Base-by-base conservation (phyloP, 2,329 filamentous ascomycete species). In the Zymoseptoria tritici region DNA sequence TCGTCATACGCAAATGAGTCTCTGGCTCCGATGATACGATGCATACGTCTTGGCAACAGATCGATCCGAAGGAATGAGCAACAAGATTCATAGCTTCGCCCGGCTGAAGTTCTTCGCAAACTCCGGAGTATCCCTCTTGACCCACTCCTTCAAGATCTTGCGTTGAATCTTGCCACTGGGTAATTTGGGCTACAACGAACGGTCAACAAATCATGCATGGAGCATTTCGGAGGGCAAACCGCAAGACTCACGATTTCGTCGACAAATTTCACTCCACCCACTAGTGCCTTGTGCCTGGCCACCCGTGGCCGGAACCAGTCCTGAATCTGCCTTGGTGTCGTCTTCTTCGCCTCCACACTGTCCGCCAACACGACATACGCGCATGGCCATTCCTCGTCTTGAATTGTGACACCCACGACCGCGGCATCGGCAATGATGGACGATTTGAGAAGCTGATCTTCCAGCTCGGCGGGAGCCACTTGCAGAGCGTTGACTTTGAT, bases 111-210 rank as follows among this genome's bases (percentile, higher is more conserved):
- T 62, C 57, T 64, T 66, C 36, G 64, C 64, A 56, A 75, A 67
- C 49, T 64, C 69, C 54, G 73, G 66, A 1, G 77, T 79, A 70
- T 85, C 83, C 60, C 74, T 73, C 72, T 81, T 83, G 6, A 82
- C 78, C 81, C 81, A 84, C 51, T 83, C 80, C 64, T 79, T 78
- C 73, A 85, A 74, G 5, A 79, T 69, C 65, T 83, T 83, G 54
- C 82, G 74, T 69, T 81, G 76, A 55, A 85, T 84, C 75, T 85
- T 85, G 8, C 83, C 83, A 60, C 79, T 81, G 11, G 80, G 78
- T 52, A 83, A 71, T 68, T 83, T 84, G 0, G 83, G 82, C 57
- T 66, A 49, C 24, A 20, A 16, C 8, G n/a, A 16, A 13, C 26
- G 7, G 56, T 61, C 46, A 62, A 56, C 22, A 56, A 46, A 20